Evolutionary conservation across 177 flowering plant species (phyloP).

Genomic region (Vitis hybrid): DNA sequence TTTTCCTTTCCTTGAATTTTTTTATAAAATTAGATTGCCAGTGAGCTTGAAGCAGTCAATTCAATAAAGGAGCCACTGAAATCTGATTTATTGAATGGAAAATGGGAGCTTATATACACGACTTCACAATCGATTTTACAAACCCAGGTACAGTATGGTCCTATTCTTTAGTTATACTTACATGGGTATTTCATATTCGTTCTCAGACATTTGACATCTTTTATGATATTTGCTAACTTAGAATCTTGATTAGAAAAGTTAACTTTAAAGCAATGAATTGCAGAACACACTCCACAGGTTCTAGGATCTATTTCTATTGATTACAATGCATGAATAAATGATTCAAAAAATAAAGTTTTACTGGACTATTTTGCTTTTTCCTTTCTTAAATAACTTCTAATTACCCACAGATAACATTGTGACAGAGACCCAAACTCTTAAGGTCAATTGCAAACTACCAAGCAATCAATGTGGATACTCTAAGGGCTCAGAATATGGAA

Average conservation of each 20-base stretch:
- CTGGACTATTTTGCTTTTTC: too few relatives aligned
- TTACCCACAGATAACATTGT: slow-evolving; percentile 6
- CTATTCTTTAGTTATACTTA: background rate
- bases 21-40: slow-evolving; percentile 53
- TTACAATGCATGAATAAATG: too few relatives aligned
- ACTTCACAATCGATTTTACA: slow-evolving; percentile 86
- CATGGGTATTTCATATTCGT: background rate
- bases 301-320: too few relatives aligned
- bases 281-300: too few relatives aligned
- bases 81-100: slow-evolving; percentile 76
- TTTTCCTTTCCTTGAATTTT: background rate
- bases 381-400: too few relatives aligned
- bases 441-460: slow-evolving; percentile 75
- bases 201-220: background rate
- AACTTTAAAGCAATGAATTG: too few relatives aligned
- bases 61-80: slow-evolving; percentile 74
- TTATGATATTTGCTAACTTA: too few relatives aligned
- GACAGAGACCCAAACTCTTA: slow-evolving; percentile 82
- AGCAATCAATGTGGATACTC: slow-evolving; percentile 75
- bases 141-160: slow-evolving; percentile 39
- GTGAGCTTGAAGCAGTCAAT: slow-evolving; percentile 74
- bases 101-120: slow-evolving; percentile 95
- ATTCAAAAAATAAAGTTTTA: too few relatives aligned
- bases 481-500: slow-evolving; percentile 92
- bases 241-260: too few relatives aligned